phyloP scores from a whole-genome alignment of 345 rosid species.

The Populus nigra region DNA sequence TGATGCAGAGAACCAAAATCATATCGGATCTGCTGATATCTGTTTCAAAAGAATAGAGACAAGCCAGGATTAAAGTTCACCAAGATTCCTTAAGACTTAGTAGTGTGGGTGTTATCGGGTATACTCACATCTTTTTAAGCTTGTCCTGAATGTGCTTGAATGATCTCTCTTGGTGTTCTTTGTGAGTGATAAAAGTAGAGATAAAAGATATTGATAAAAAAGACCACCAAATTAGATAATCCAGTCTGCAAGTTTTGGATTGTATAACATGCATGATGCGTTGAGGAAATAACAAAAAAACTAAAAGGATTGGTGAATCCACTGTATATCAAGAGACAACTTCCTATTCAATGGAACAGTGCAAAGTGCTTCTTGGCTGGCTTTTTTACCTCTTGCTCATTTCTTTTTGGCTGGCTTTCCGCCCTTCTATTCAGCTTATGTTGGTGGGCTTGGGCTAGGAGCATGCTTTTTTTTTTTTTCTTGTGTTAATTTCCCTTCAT shows the following conservation, averaged over 20 bases:
- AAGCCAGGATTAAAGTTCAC: slow-evolving; percentile 90
- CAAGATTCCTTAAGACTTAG: slow-evolving; percentile 97
- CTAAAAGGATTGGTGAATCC: too few species aligned
- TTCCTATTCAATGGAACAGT: too few species aligned
- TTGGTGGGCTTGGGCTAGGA: too few species aligned
- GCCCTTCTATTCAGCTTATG: too few species aligned
- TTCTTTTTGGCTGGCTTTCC: too few species aligned
- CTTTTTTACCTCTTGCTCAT: too few species aligned
- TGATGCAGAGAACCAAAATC: slow-evolving; percentile 79
- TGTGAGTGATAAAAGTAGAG: neutral
- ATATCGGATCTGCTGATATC: slow-evolving; percentile 93
- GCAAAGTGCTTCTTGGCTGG: too few species aligned
- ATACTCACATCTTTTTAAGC: neutral
- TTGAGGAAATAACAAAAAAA: too few species aligned
- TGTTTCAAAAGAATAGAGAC: slow-evolving; percentile 93
- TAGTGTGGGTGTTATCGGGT: slow-evolving; percentile 78
- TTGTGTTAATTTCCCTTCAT: too few species aligned
- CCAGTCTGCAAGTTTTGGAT: neutral
- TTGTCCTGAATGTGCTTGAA: neutral
- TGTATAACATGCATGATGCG: neutral
- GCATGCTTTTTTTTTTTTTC: too few species aligned
- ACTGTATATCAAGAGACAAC: too few species aligned
- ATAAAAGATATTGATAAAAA: neutral
- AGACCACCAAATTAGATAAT: neutral
- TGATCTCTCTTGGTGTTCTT: neutral